These are phyloP conservation scores for Picea sitchensis DNA, from an alignment of 75 land plant genomes.

Conservation along the genomic window DNA sequence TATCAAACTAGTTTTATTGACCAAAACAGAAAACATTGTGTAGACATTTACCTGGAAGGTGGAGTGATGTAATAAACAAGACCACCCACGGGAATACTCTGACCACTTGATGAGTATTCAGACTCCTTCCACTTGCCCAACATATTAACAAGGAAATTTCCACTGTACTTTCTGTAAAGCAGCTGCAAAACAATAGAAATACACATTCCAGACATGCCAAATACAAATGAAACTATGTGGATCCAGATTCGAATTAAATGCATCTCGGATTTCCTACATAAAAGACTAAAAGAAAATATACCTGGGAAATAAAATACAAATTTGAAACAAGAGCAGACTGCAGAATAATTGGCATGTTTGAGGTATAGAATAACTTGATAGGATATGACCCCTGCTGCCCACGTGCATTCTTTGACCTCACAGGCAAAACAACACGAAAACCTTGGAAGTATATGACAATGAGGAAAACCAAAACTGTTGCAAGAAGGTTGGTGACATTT, in stretches of 20 bases:
- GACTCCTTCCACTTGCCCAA: conserved; percentile 75
- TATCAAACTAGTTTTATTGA: neutral
- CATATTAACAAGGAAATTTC: conserved; percentile 62
- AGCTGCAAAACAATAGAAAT: conserved; percentile 29
- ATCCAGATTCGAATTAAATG: neutral
- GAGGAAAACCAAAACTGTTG: conserved; percentile 68
- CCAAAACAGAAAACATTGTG: neutral
- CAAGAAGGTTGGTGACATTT: conserved; percentile 67
- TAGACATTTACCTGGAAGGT: conserved; percentile 47
- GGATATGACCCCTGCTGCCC: conserved; percentile 82
- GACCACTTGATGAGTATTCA: conserved; percentile 61
- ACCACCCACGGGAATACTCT: conserved; percentile 70
- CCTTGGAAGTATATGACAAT: conserved; percentile 83
- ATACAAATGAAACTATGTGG: neutral
- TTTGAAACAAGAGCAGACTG: conserved; percentile 76
- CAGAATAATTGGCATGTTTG: conserved; percentile 78
- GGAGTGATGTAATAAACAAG: conserved; percentile 77
- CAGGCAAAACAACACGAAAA: conserved; percentile 73
- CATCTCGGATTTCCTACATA: neutral
- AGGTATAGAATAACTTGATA: conserved; percentile 73
- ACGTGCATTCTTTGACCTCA: conserved; percentile 71
- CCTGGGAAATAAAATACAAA: conserved; percentile 77
- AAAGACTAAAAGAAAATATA: conserved; percentile 14
- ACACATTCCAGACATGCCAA: neutral
- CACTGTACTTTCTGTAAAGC: conserved; percentile 59